Base-by-base conservation (phyloP, 306 rosid species). In the Alnus glutinosa region DNA sequence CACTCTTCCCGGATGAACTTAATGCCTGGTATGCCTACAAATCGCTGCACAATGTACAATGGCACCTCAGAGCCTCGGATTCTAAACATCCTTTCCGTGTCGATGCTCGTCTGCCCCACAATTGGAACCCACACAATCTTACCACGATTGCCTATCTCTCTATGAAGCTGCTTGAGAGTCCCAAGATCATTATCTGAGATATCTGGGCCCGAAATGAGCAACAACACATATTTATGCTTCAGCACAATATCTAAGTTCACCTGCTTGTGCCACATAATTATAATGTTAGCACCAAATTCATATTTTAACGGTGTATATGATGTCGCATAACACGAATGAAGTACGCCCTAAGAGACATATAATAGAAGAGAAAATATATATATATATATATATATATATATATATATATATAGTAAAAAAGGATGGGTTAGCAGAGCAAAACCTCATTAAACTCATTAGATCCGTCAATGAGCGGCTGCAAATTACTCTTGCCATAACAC, bases 101-200 rank as follows among this genome's bases (percentile, higher is more conserved):
- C 73, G 0, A 47, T 72, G 7, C 58, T 50, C 77, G 81, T 50
- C 7, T 50, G 55, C 9, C 44, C 85, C 14, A 86, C 86, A n/a
- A 86, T 76, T 5, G 89, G 87, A 11, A 83, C 75, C 89, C 89
- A 86, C 70, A 86, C 80, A 63, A 86, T 81, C 73, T 74, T 84
- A 44, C 77, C 84, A 4, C 79, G 71, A 5, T 46, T 78, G 66
- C 79, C 82, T 7, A 46, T 74, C 48, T n/a, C 77, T 51, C 81
- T 71, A 36, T 81, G 58, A 52, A 81, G 55, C 23, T 70, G 82
- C 14, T 19, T 36, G 47, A 86, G 77, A 46, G 76, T 48, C 0
- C 71, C 15, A 58, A 83, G 69, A 16, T 81, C 89, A 11, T 83
- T 77, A 42, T 83, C 84, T 0, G 87, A 48, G 18, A 86, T 76